These are phyloP conservation scores for Lachnellula cervina DNA, from an alignment of 2,329 filamentous ascomycete genomes.

Conservation along the genomic window DNA sequence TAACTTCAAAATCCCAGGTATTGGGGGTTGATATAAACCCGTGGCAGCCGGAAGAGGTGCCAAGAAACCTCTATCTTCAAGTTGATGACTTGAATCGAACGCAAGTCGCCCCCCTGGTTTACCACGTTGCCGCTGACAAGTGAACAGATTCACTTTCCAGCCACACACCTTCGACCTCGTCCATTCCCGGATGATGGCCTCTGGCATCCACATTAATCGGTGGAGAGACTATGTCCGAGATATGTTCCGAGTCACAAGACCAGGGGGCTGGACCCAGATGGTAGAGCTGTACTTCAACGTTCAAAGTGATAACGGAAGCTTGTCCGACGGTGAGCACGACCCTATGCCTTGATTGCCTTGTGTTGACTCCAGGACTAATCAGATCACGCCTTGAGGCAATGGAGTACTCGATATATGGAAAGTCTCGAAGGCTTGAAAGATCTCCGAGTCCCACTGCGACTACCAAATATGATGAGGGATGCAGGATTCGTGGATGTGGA, in stretches of 20 bases:
- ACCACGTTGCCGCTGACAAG: neutral
- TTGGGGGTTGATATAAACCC: slow-evolving; percentile 68
- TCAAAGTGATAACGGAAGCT: slow-evolving; percentile 78
- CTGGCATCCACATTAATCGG: slow-evolving; percentile 40
- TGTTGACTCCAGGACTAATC: slow-evolving; percentile 8
- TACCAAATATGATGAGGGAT: slow-evolving; percentile 36
- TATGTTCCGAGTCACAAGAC: slow-evolving; percentile 65
- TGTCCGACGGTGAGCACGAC: slow-evolving; percentile 52
- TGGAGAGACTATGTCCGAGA: slow-evolving; percentile 76
- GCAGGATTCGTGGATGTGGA: slow-evolving; percentile 66
- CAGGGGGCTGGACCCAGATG: slow-evolving; percentile 82
- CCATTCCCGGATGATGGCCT: slow-evolving; percentile 47
- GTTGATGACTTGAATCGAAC: slow-evolving; percentile 66
- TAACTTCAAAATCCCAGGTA: slow-evolving; percentile 44
- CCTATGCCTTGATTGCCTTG: neutral
- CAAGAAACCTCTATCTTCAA: slow-evolving; percentile 65
- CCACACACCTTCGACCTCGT: slow-evolving; percentile 75
- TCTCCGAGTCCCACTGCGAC: slow-evolving; percentile 55
- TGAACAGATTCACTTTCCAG: slow-evolving; percentile 58
- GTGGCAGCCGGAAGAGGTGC: slow-evolving; percentile 58
- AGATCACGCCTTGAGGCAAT: slow-evolving; percentile 61
- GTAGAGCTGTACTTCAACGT: slow-evolving; percentile 82
- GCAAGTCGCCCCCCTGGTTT: slow-evolving; percentile 34
- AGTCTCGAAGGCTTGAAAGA: slow-evolving; percentile 62
- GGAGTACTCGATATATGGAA: slow-evolving; percentile 61